Base-by-base conservation (phyloP, 2,329 filamentous ascomycete genomes). In the Geoglossum cookeanum region DNA sequence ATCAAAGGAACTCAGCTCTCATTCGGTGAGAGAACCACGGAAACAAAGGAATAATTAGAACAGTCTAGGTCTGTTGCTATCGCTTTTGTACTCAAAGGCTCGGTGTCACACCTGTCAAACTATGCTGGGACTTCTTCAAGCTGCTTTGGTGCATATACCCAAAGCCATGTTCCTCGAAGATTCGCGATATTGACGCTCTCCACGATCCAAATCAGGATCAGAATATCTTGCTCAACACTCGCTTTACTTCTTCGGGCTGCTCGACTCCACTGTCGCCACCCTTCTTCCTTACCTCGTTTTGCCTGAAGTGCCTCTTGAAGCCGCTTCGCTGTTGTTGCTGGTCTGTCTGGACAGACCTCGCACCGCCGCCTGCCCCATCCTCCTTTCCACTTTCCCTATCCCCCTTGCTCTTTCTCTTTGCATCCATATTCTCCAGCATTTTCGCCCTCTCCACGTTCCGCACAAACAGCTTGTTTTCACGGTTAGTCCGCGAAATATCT, bases 381-480 rank as follows among this genome's bases (percentile, higher is more conserved):
- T 61, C 60, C 59, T 60, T 55, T 60, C 62, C 56, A 60, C 53
- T 60, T 58, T 47, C 62, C 63, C 9, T 58, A 62, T 44, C n/a
- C 61, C 55, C 49, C 56, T 44, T 57, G 59, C 48, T 69, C 61
- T 62, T 68, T 61, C 65, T 70, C 69, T 72, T 75, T 48, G 69
- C 74, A 65, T 74, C 67, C 69, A 90, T 89, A 8, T 81, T 81
- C 55, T 87, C 81, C 62, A 87, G 67, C 76, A 88, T 84, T 78
- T 90, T 91, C 55, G 81, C 83, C 65, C 75, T 79, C 74, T 92
- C 86, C 58, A 92, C 77, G 66, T 91, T 89, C 63, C 80, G 75
- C 59, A 90, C 78, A 67, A 91, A 92, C 62, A 81, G 78, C 75
- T 85, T 87, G 69, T 91, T 90, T 74, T 92, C 87, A 69, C 78